These are phyloP conservation scores for Nemania sp. DNA, from an alignment of 2,329 filamentous ascomycete genomes.

Conservation along the genomic window DNA sequence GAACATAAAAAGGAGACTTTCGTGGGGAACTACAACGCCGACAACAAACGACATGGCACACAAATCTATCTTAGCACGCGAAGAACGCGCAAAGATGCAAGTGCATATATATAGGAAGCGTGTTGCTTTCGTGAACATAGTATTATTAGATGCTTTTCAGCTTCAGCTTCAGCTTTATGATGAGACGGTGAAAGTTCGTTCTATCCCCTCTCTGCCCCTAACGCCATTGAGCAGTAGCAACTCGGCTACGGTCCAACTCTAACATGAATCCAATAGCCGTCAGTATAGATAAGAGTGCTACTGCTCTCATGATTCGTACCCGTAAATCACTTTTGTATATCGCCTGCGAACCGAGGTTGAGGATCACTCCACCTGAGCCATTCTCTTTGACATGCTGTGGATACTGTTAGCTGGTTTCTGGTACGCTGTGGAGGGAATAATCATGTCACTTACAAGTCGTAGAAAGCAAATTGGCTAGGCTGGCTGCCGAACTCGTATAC, in stretches of 20 bases:
- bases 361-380: slow-evolving; percentile 51
- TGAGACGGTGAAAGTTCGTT: background rate
- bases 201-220: slow-evolving; percentile 17
- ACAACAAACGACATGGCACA: background rate
- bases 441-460: slow-evolving; percentile 78
- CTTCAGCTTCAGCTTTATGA: slow-evolving; percentile 8
- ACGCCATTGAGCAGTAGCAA: slow-evolving; percentile 9
- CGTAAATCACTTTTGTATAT: slow-evolving; percentile 17
- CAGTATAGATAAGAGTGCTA: background rate
- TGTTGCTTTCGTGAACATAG: background rate
- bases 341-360: background rate
- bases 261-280: background rate
- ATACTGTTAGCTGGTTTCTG: slow-evolving; percentile 39
- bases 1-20: no score
- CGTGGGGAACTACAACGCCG: no score
- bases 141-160: slow-evolving; percentile 14
- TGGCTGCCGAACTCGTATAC: slow-evolving; percentile 93
- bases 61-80: background rate
- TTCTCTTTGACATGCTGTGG: slow-evolving; percentile 66
- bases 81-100: background rate
- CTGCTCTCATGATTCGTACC: slow-evolving; percentile 2
- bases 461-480: slow-evolving; percentile 97
- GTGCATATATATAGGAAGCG: background rate
- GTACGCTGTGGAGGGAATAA: background rate
- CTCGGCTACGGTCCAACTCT: background rate